Evolutionary conservation across 169 alveolate species (phyloP).

Genomic region (Theileria equi): DNA sequence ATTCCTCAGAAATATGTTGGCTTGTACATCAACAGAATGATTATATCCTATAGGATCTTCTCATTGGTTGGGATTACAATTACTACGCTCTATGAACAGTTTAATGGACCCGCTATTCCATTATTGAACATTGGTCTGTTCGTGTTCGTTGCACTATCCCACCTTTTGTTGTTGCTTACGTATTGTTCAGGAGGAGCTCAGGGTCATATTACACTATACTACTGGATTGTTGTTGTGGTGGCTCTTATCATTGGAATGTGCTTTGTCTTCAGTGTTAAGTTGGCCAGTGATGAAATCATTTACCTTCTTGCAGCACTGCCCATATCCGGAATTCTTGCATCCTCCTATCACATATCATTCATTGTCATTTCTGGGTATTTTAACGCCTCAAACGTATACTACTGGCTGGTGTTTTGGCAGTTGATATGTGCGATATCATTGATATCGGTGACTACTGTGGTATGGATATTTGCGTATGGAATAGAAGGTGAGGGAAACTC

Average conservation of each 20-base stretch:
- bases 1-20: conserved; percentile 4
- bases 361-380: background rate
- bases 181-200: background rate
- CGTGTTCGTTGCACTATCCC: background rate
- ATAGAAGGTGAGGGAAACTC: too few species aligned
- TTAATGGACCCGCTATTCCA: background rate
- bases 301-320: conserved; percentile 14
- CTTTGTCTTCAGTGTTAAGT: background rate
- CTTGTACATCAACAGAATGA: background rate
- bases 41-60: background rate
- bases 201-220: conserved; percentile 5
- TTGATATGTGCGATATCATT: background rate
- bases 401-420: conserved; percentile 1
- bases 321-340: conserved; percentile 1
- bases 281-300: background rate
- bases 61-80: background rate
- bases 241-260: conserved; percentile 3
- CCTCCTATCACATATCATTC: background rate
- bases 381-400: background rate
- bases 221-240: conserved; percentile 4
- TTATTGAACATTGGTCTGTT: background rate
- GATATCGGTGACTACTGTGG: background rate
- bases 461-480: conserved; percentile 2
- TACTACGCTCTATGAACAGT: conserved; percentile 9
- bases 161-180: background rate